Percentiles rank a stretch among this genome's conserved stretches.
Evolutionary conservation across 306 rosid species (phyloP).

Genomic region (Castanea mollissima): DNA sequence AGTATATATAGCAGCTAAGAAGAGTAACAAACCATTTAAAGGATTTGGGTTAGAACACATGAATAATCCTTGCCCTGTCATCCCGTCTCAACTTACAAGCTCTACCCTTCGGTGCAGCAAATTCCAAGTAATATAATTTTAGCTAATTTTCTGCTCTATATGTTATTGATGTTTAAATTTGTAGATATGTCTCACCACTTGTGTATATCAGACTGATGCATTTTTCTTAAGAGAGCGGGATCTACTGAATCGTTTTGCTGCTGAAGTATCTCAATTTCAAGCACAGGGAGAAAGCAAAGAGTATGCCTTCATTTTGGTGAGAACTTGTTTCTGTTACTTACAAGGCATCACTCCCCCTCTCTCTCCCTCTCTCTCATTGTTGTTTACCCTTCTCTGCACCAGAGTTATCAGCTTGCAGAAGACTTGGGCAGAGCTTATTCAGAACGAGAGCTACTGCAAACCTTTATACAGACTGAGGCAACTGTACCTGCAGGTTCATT

Average conservation of each 20-base stretch:
- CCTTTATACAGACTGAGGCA: conserved; percentile 60
- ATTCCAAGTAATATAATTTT: conserved; percentile 65
- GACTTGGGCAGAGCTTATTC: conserved; percentile 93
- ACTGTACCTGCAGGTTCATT: conserved; percentile 48
- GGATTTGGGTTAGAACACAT: conserved; percentile 88
- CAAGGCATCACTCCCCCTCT: neutral
- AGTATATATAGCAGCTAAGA: conserved; percentile 59
- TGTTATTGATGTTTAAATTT: conserved; percentile 5
- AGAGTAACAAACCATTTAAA: conserved; percentile 60
- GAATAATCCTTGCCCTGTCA: conserved; percentile 62
- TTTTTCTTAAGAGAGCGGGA: conserved; percentile 87
- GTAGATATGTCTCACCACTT: conserved; percentile 26
- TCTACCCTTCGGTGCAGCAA: conserved; percentile 54
- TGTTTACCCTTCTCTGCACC: conserved; percentile 24
- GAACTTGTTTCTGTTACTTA: conserved; percentile 16
- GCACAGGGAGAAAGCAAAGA: conserved; percentile 77
- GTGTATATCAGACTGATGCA: conserved; percentile 54
- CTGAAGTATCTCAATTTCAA: conserved; percentile 63
- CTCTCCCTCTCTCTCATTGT: conserved; percentile 9
- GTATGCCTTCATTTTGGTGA: conserved; percentile 64
- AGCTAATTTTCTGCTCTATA: neutral
- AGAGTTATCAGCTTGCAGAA: conserved; percentile 86
- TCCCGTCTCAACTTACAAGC: conserved; percentile 65
- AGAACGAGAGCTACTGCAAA: conserved; percentile 59
- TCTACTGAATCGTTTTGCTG: conserved; percentile 64